Base-by-base conservation (phyloP, 768 basidiomycete species). In the Hericium rajendrae region DNA sequence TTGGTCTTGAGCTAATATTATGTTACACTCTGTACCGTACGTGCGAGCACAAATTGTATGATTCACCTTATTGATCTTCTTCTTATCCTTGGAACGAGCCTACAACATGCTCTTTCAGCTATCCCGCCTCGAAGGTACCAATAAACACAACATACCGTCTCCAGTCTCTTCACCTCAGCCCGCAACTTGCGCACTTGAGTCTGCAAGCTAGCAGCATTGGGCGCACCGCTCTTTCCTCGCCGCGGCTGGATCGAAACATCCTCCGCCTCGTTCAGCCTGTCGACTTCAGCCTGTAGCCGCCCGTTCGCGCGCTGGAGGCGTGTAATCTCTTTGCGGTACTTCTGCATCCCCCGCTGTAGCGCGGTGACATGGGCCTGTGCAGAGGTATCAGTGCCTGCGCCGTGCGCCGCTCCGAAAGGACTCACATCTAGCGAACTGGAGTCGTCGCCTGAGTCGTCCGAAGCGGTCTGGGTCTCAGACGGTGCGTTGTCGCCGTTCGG, bases 1-100 rank as follows among this genome's bases (percentile, higher is more conserved):
- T 68, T 70, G 32, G 58, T 57, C 39, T 60, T 60, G 18, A 72
- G 59, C 71, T 73, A 57, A 11, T 18, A 12, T 32, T 26, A 16
- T 4, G 22, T 43, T 32, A 40, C 20, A 16, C 13, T 16, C 15
- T 22, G 55, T 32, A 32, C 9, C n/a, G 9, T 54, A 57, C 50
- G 18, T 58, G 55, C 40, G 54, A 53, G 53, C 59, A 40, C 32
- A 37, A 39, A 13, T 5, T 49, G 20, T 43, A 6, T 10, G 32
- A 39, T 15, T n/a, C 48, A n/a, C 50, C 24, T 50, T 51, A 28
- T n/a, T 12, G 41, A 63, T 48, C 46, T 58, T 54, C n/a, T 48
- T 24, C 39, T 54, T 54, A 22, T 40, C 53, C 52, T 39, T 53
- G 6, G 18, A 16, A 18, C 52, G 52, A 20, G 11, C 52, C 52